Conservation (phyloP, 2,329 filamentous ascomycete species). For the Aureobasidium sp. region DNA sequence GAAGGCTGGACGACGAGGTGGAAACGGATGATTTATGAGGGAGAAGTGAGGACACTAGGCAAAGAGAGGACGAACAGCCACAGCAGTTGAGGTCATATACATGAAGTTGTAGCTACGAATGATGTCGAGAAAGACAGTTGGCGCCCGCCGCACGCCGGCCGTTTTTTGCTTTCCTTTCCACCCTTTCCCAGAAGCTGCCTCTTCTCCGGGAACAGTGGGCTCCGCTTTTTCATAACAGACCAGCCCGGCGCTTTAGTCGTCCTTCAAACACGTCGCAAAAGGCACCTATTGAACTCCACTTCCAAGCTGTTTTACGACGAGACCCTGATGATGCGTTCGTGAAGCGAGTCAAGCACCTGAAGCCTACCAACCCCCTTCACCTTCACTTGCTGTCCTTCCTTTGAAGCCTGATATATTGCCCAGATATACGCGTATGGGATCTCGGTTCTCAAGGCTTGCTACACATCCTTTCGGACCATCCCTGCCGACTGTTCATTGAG, state of each 20-base stretch:
- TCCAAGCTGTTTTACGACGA: background rate
- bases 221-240: constrained; percentile 14
- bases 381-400: background rate
- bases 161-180: constrained; percentile 12
- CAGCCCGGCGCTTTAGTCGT: background rate
- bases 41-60: background rate
- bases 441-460: background rate
- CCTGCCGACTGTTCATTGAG: background rate
- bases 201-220: constrained; percentile 4
- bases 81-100: constrained; percentile 14
- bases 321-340: constrained; percentile 1
- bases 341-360: background rate
- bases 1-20: constrained; percentile 1
- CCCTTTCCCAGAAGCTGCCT: constrained; percentile 1
- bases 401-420: background rate
- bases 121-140: constrained; percentile 13
- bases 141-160: constrained; percentile 12
- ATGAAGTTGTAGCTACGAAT: constrained; percentile 6
- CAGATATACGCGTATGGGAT: background rate
- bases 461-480: background rate
- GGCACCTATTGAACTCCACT: constrained; percentile 9
- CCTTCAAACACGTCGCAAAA: background rate
- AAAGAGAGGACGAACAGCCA: constrained; percentile 2
- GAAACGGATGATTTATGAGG: background rate
- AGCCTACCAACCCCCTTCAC: background rate